phyloP scores from a whole-genome alignment of 164 flowering plant species.

The Saururus chinensis region DNA sequence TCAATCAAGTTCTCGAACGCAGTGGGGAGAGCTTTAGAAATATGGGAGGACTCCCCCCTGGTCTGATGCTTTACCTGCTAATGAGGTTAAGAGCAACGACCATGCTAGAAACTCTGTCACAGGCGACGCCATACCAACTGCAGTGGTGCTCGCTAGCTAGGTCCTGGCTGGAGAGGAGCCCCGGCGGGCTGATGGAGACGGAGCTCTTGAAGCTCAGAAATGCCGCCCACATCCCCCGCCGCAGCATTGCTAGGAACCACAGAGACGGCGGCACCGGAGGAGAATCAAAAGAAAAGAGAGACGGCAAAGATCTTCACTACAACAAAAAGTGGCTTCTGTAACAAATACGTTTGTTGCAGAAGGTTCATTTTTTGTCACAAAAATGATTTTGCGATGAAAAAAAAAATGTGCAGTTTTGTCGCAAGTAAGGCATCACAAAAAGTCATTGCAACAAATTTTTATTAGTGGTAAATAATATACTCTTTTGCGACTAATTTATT shows the following conservation, averaged over 20 bases:
- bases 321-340: too few species aligned
- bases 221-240: conserved; percentile 23
- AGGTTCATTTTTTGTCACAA: too few species aligned
- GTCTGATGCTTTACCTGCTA: conserved; percentile 2
- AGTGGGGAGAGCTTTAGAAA: conserved; percentile 23
- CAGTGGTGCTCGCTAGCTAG: conserved; percentile 23
- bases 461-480: too few species aligned
- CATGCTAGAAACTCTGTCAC: conserved; percentile 27
- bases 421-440: too few species aligned
- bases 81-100: conserved; percentile 27
- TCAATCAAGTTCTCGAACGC: conserved; percentile 31
- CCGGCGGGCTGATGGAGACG: conserved; percentile 22
- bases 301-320: too few species aligned
- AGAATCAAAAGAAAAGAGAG: conserved; percentile 7
- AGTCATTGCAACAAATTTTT: too few species aligned
- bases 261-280: conserved; percentile 4
- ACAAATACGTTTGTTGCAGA: too few species aligned
- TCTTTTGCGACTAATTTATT: too few species aligned
- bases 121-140: conserved; percentile 44
- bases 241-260: conserved; percentile 11
- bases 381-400: too few species aligned
- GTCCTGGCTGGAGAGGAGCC: conserved; percentile 33
- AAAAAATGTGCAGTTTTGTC: too few species aligned
- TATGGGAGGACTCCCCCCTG: conserved; percentile 6
- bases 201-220: conserved; percentile 37